Percentiles rank a stretch among this genome's conserved stretches.
Conservation (phyloP, 306 rosid species). For the Cucumis melo region DNA sequence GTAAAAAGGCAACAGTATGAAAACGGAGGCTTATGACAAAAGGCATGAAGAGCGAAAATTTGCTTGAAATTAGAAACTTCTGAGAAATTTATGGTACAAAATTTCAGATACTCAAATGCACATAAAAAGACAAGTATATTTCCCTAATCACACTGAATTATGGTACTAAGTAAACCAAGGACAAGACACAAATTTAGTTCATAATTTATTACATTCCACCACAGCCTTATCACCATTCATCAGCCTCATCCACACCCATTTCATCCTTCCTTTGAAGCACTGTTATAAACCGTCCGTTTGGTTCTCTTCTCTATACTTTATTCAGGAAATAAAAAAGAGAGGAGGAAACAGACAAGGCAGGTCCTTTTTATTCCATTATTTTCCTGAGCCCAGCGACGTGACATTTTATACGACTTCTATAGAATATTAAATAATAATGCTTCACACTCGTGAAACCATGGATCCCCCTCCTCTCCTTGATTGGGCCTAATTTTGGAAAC, state of each 20-base stretch:
- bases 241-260: background rate
- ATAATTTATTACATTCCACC: background rate
- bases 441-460: background rate
- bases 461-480: background rate
- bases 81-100: background rate
- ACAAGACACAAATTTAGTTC: background rate
- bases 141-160: background rate
- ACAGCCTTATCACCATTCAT: background rate
- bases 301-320: slow-evolving; percentile 4
- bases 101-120: slow-evolving; percentile 2
- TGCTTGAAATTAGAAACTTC: slow-evolving; percentile 1
- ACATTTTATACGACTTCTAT: slow-evolving; percentile 3
- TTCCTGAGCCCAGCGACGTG: slow-evolving; percentile 10
- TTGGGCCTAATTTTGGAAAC: slow-evolving; percentile 3
- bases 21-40: background rate
- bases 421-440: background rate
- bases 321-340: background rate
- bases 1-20: background rate
- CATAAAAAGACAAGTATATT: background rate
- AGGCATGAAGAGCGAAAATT: background rate
- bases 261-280: background rate
- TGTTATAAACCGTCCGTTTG: background rate
- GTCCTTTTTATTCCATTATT: slow-evolving; percentile 12
- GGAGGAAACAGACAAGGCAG: slow-evolving; percentile 7
- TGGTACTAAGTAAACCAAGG: background rate